Conservation (phyloP, 192 early-diverging fungal genomes). For the Podila epigama region DNA sequence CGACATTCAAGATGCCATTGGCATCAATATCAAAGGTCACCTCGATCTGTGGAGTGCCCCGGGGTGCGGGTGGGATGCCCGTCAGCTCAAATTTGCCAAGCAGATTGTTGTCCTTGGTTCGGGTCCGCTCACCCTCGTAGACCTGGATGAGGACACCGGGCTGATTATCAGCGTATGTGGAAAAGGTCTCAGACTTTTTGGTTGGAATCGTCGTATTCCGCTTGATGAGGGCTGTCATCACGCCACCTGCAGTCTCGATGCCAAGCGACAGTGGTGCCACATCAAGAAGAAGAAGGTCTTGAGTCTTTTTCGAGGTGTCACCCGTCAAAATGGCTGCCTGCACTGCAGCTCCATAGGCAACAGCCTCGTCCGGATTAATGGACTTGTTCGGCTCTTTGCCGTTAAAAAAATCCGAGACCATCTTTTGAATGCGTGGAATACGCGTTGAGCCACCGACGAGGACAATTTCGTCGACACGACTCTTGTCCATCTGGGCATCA, state of each 20-base stretch:
- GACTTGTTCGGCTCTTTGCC: constrained; percentile 99
- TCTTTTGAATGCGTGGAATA: constrained; percentile 99
- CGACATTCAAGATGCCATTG: constrained; percentile 95
- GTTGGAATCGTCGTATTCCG: constrained; percentile 94
- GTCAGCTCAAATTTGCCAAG: constrained; percentile 97
- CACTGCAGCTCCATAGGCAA: constrained; percentile 98
- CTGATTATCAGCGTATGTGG: constrained; percentile 96
- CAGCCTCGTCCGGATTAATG: constrained; percentile 99
- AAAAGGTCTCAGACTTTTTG: constrained; percentile 96
- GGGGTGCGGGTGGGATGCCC: constrained; percentile 96
- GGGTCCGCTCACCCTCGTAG: constrained; percentile 93
- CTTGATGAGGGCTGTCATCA: constrained; percentile 94
- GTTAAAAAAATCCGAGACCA: constrained; percentile 96
- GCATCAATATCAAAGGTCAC: constrained; percentile 95
- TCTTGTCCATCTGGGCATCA: constrained; percentile 96
- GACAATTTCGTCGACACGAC: constrained; percentile 85
- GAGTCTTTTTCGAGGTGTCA: constrained; percentile 89
- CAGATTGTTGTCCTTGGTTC: constrained; percentile 96
- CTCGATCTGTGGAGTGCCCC: constrained; percentile 95
- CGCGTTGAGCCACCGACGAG: constrained; percentile 98
- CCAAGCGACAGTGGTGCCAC: constrained; percentile 94
- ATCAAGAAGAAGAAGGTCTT: constrained; percentile 90
- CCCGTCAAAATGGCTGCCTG: constrained; percentile 98
- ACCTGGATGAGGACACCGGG: constrained; percentile 93
- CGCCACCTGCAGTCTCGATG: constrained; percentile 95